A percentile compares a stretch with the other conserved stretches of the same genome.
Evolutionary conservation across 2,329 filamentous ascomycete species (phyloP).

Genomic region (Aspergillus jensenii): DNA sequence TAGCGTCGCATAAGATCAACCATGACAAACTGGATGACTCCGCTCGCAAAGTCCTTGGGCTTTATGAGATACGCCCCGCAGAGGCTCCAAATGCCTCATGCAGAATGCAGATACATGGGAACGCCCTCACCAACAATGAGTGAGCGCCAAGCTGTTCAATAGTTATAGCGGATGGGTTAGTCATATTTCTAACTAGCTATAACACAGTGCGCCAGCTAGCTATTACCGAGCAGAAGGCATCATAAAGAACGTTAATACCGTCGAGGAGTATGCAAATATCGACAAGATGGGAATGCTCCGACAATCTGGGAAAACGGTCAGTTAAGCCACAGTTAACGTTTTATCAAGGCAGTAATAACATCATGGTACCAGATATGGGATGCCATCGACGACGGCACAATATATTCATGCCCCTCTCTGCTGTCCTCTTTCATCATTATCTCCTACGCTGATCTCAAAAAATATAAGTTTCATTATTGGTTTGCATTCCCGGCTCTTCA

Average conservation of each 20-base stretch:
- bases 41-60: slow-evolving; percentile 76
- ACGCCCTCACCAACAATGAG: slow-evolving; percentile 80
- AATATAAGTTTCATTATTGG: slow-evolving; percentile 97
- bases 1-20: slow-evolving; percentile 93
- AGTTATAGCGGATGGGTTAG: neutral
- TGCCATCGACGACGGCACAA: slow-evolving; percentile 92
- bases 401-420: slow-evolving; percentile 90
- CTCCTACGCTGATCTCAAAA: slow-evolving; percentile 94
- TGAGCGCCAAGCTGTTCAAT: slow-evolving; percentile 49
- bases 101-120: slow-evolving; percentile 86
- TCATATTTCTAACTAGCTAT: neutral
- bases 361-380: slow-evolving; percentile 74
- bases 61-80: slow-evolving; percentile 79
- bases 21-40: slow-evolving; percentile 97
- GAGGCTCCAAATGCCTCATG: slow-evolving; percentile 74
- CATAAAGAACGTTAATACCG: slow-evolving; percentile 94
- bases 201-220: slow-evolving; percentile 62
- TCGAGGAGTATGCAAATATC: slow-evolving; percentile 84
- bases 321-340: slow-evolving; percentile 16
- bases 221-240: slow-evolving; percentile 85
- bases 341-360: slow-evolving; percentile 12
- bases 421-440: slow-evolving; percentile 85
- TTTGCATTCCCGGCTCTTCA: slow-evolving; percentile 94
- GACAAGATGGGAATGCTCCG: slow-evolving; percentile 78
- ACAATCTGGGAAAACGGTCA: slow-evolving; percentile 74